phyloP scores from a whole-genome alignment of 2,329 filamentous ascomycete genomes.

The Chaetothyriales sp. region DNA sequence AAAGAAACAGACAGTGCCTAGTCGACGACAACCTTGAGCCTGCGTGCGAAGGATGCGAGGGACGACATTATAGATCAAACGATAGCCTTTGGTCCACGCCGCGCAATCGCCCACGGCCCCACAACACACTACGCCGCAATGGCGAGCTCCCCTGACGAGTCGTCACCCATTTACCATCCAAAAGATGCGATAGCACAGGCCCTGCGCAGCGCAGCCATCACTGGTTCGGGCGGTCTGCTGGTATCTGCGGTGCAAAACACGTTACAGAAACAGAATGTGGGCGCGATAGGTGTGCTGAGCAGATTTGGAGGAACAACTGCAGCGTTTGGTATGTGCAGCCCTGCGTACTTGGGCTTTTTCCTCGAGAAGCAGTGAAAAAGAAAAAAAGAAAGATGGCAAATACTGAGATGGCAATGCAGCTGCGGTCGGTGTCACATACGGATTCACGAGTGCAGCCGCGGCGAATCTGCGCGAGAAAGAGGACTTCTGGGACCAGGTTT shows the following conservation, averaged over 20 bases:
- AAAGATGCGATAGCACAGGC: conserved; percentile 59
- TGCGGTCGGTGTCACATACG: conserved; percentile 58
- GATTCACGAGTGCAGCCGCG: conserved; percentile 59
- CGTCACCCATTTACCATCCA: conserved; percentile 42
- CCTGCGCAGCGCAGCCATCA: conserved; percentile 48
- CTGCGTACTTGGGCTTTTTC: neutral
- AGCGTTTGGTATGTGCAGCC: conserved; percentile 41
- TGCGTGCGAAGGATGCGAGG: neutral
- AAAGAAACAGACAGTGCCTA: too few relatives aligned
- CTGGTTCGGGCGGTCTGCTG: conserved; percentile 53
- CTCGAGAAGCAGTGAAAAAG: neutral
- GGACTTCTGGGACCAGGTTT: conserved; percentile 57
- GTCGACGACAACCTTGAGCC: neutral
- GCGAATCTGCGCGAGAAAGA: conserved; percentile 79
- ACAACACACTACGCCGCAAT: conserved; percentile 27
- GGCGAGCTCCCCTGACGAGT: conserved; percentile 33
- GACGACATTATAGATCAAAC: neutral
- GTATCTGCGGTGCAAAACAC: conserved; percentile 74
- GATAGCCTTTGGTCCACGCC: neutral
- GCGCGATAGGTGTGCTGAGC: conserved; percentile 65
- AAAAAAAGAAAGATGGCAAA: conserved; percentile 1
- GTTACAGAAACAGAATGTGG: conserved; percentile 65
- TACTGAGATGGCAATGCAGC: conserved; percentile 32
- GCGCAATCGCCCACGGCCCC: neutral
- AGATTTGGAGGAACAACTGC: conserved; percentile 61